Conservation (phyloP, 208 protist species). For the Leishmania mexicana region DNA sequence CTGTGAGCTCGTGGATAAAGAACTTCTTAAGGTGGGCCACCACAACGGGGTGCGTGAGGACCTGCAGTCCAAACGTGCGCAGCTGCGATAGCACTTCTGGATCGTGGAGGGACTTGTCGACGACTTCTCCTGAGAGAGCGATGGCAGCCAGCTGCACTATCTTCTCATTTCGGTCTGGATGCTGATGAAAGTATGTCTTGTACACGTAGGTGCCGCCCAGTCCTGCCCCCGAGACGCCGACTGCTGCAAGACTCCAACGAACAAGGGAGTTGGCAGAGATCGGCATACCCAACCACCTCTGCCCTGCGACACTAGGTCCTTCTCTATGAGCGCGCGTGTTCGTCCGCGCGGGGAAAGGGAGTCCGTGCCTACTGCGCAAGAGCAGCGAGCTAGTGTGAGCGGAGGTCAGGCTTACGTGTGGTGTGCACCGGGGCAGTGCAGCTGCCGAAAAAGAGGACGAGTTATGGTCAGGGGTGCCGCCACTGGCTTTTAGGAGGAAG, state of each 20-base stretch:
- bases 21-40: conserved; percentile 57
- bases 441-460: background rate
- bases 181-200: conserved; percentile 24
- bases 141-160: conserved; percentile 74
- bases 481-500: background rate
- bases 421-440: background rate
- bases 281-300: conserved; percentile 10
- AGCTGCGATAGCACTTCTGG: conserved; percentile 60
- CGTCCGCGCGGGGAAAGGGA: background rate
- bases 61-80: conserved; percentile 52
- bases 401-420: too few relatives aligned
- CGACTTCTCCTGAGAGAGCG: conserved; percentile 72
- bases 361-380: background rate
- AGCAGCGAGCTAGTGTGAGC: background rate
- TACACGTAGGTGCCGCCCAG: conserved; percentile 48
- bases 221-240: conserved; percentile 58
- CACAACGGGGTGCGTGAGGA: conserved; percentile 55
- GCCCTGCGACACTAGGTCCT: background rate
- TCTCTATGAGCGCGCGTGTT: background rate
- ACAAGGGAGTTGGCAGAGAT: conserved; percentile 34
- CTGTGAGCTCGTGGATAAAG: conserved; percentile 57
- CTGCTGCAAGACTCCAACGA: conserved; percentile 36
- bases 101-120: conserved; percentile 54
- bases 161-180: conserved; percentile 46
- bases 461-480: background rate